Base-by-base conservation (phyloP, 2,329 filamentous ascomycete species). In the Neonectria magnoliae region DNA sequence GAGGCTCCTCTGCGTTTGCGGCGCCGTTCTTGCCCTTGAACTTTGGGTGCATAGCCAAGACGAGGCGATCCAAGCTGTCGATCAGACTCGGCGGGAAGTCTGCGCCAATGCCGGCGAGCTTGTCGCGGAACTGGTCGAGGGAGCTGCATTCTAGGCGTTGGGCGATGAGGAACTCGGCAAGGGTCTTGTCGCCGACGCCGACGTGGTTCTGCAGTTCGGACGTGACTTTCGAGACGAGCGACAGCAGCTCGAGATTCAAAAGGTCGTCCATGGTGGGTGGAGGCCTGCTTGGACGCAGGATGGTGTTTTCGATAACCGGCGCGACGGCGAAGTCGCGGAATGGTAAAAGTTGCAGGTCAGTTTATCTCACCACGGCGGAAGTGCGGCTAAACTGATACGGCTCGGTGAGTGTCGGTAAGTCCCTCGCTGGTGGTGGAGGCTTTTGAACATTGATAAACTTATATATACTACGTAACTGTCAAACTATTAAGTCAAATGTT, bases 101-200 rank as follows among this genome's bases (percentile, higher is more conserved):
- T 67, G 91, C 93, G 60, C 92, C 93, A 80, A 97, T 90, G 31
- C 85, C 88, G 70, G 90, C 88, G 70, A 98, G 85, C 76, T 89
- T 89, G 70, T 84, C 83, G 81, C 92, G 92, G 82, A 98, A 99
- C 29, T 92, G 90, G 57, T 85, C 80, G 61, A 93, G 84, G 29
- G 86, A 87, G 56, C 84, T 85, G 82, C 90, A 92, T 85, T 94
- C 88, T 77, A 91, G 81, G 73, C 97, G 93, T 77, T 97, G 92
- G 66, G 92, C 92, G 76, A 99, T 97, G 74, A 99, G 89, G 77
- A 97, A 99, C 80, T 99, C 96, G 72, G 96, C 94, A 27, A 99
- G 89, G 5, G 93, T 97, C 81, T 97, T 98, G 81, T 99, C 94
- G 77, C 88, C 92, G 73, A 98, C 89, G 60, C 94, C 93, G 64